Evolutionary conservation across 2,329 filamentous ascomycete species (phyloP).

Genomic region (Penicillium crustosum): DNA sequence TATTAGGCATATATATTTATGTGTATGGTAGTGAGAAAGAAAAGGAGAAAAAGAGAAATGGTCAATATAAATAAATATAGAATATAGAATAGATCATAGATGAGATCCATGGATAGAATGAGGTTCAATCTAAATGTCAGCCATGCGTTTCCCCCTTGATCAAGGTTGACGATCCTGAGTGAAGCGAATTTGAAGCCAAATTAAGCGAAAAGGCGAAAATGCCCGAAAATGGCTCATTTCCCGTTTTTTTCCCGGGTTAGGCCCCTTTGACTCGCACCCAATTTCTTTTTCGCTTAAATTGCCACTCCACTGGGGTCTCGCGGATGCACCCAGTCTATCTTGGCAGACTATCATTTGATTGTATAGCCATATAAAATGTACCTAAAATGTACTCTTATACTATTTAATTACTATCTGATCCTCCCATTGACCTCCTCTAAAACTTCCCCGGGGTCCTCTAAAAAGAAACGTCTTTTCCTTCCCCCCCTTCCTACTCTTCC

Average conservation of each 20-base stretch:
- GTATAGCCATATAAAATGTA: conserved; percentile 23
- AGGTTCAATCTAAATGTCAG: not conserved
- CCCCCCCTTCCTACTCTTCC: not conserved
- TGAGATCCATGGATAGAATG: not conserved
- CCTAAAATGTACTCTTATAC: conserved; percentile 18
- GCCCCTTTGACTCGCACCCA: conserved; percentile 39
- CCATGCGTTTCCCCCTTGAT: not conserved
- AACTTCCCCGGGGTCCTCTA: conserved; percentile 8
- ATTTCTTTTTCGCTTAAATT: conserved; percentile 21
- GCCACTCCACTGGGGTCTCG: conserved; percentile 25
- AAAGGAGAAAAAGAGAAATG: not conserved
- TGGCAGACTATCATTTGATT: not conserved
- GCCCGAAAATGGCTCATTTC: conserved; percentile 2
- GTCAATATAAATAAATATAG: too few species aligned
- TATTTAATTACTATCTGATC: not conserved
- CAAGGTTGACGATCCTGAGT: conserved; percentile 8
- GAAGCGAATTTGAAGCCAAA: conserved; percentile 13
- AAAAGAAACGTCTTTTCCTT: not conserved
- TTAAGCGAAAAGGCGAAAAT: conserved; percentile 7
- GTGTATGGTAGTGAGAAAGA: not conserved
- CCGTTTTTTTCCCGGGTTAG: conserved; percentile 9
- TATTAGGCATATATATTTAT: not conserved
- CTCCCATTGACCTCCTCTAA: conserved; percentile 1
- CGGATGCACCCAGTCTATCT: conserved; percentile 34
- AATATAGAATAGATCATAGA: not conserved